phyloP scores from a whole-genome alignment of 2,329 filamentous ascomycete species.

The Knoxdaviesia proteae region DNA sequence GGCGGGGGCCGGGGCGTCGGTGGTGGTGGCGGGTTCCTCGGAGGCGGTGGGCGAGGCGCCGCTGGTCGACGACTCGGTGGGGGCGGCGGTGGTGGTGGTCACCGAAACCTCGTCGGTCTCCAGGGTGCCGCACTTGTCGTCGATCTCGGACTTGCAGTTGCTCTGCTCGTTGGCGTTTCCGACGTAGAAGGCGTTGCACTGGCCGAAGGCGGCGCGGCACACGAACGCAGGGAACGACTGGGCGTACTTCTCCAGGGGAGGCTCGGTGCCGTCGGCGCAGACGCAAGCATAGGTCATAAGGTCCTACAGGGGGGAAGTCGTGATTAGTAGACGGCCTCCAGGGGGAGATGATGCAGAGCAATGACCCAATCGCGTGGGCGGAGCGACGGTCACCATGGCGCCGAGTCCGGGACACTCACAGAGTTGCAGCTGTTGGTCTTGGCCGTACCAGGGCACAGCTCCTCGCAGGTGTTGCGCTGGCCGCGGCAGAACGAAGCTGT shows the following conservation, averaged over 20 bases:
- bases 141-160: constrained; percentile 26
- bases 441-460: constrained; percentile 21
- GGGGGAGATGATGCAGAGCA: no score
- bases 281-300: constrained; percentile 26
- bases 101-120: constrained; percentile 8
- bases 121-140: constrained; percentile 24
- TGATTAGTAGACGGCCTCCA: no score
- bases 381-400: background rate
- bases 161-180: constrained; percentile 21
- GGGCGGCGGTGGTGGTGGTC: constrained; percentile 11
- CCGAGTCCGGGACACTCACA: constrained; percentile 16
- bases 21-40: constrained; percentile 3
- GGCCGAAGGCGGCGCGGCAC: constrained; percentile 24
- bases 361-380: background rate
- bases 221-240: constrained; percentile 32
- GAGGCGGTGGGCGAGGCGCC: constrained; percentile 7
- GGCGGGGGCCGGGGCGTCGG: constrained; percentile 1
- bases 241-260: constrained; percentile 29
- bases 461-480: constrained; percentile 26
- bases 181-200: constrained; percentile 23
- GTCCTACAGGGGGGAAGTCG: constrained; percentile 9
- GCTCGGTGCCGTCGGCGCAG: constrained; percentile 24
- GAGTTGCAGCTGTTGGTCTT: constrained; percentile 21
- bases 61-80: constrained; percentile 8
- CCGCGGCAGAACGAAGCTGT: constrained; percentile 29